Percentiles rank a stretch among this genome's conserved stretches.
These are phyloP conservation scores for Rhododendron ovatum DNA, from an alignment of 148 eudicot genomes.

Conservation along the genomic window DNA sequence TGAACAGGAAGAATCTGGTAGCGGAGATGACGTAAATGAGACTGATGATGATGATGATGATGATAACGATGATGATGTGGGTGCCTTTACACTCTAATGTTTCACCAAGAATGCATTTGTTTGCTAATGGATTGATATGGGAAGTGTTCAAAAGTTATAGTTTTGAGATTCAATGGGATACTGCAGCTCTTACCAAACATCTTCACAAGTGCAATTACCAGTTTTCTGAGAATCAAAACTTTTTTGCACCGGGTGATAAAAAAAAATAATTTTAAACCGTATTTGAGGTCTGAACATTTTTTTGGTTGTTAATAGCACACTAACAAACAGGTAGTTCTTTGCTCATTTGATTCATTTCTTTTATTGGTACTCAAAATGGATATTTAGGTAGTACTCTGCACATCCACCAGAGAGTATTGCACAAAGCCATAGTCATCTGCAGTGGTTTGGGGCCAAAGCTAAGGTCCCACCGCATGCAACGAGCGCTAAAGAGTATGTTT, in stretches of 20 bases:
- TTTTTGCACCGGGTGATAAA: no score
- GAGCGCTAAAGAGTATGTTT: neutral
- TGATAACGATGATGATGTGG: constrained; percentile 37
- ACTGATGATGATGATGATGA: constrained; percentile 49
- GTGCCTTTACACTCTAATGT: constrained; percentile 15
- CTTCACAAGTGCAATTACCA: neutral
- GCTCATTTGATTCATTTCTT: neutral
- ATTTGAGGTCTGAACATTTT: neutral
- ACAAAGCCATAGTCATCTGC: neutral
- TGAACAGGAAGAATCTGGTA: constrained; percentile 44
- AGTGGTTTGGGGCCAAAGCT: neutral
- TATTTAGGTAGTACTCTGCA: neutral
- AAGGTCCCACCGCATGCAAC: neutral
- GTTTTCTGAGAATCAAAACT: neutral
- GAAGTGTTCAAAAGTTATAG: neutral
- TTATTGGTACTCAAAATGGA: neutral
- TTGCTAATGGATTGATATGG: neutral
- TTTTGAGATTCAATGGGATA: neutral
- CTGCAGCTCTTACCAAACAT: constrained; percentile 1
- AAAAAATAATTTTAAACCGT: neutral
- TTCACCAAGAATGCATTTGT: neutral
- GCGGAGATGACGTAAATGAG: constrained; percentile 48
- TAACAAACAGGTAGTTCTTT: neutral
- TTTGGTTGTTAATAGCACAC: neutral
- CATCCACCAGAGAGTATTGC: neutral